Base-by-base conservation (phyloP, 257 asterid genomes). In the Craterostigma plantagineum region DNA sequence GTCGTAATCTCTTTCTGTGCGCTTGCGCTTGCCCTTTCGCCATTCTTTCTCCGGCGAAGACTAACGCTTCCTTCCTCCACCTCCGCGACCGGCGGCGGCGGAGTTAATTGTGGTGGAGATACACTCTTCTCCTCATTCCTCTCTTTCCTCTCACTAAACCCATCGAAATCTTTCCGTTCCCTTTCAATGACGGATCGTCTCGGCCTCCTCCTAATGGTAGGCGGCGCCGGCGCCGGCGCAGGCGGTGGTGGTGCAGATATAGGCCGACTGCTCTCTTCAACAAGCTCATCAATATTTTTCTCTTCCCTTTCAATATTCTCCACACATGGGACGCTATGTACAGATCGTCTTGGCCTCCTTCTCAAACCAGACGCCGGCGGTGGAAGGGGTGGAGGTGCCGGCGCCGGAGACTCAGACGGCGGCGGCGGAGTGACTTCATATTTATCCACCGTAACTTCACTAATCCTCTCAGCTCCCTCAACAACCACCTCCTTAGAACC, bases 371-470 rank as follows among this genome's bases (percentile, higher is more conserved):
- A 54, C 37, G 56, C 45, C 16, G 63, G 15, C 35, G 62, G 62
- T 33, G 59, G 51, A 10, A 63, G 66, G 9, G 59, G 60, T 0
- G 53, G 18, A 5, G 77, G 52, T 6, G 30, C 4, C 30, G 30
- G 30, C 30, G 6, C 30, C 30, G 30, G 30, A 2, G 30, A 23
- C 30, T 23, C 30, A 23, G 30, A 23, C 30, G 30, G 30, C 2
- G 6, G 30, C 30, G 30, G 30, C 30, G 30, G 30, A 27, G 56
- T 54, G 16, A 54, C 50, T 59, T 72, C 91, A 57, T 68, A 67
- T 45, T 57, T 75, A 57, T 85, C 96, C 54, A 70, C 91, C 7
- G 71, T 75, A 36, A 77, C 68, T 35, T 72, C 91, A 50, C 49
- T 63, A 11, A 62, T 47, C 49, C 52, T 39, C 49, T 54, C 79